Conservation (phyloP, 2,329 filamentous ascomycete genomes). For the Pseudogymnoascus sp. region DNA sequence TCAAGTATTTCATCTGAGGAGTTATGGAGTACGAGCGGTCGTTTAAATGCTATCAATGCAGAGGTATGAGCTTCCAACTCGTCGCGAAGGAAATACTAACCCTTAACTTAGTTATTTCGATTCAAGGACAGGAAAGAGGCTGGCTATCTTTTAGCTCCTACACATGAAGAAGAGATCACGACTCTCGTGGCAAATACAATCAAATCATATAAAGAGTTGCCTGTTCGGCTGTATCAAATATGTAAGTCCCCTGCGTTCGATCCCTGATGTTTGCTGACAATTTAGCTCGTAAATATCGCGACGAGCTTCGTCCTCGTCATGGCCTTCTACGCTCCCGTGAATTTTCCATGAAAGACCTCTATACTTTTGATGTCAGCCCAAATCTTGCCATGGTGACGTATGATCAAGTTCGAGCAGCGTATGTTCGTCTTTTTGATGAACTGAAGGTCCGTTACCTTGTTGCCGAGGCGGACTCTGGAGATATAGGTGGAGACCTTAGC, state of each 20-base stretch:
- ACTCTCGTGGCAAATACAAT: slow-evolving; percentile 63
- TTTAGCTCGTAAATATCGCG: slow-evolving; percentile 80
- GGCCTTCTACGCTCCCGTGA: slow-evolving; percentile 82
- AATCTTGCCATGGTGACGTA: slow-evolving; percentile 75
- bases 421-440: slow-evolving; percentile 70
- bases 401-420: slow-evolving; percentile 61
- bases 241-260: slow-evolving; percentile 41
- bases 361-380: slow-evolving; percentile 74
- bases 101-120: slow-evolving; percentile 60
- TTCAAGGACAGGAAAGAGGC: slow-evolving; percentile 71
- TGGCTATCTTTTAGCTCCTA: slow-evolving; percentile 74
- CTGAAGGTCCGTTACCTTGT: slow-evolving; percentile 76
- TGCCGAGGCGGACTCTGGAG: slow-evolving; percentile 86
- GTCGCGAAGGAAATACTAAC: slow-evolving; percentile 10
- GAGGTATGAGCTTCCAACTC: slow-evolving; percentile 48
- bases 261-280: slow-evolving; percentile 5
- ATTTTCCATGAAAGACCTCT: slow-evolving; percentile 97
- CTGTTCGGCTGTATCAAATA: slow-evolving; percentile 83
- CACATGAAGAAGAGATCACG: slow-evolving; percentile 96
- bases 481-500: slow-evolving; percentile 86
- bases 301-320: slow-evolving; percentile 81
- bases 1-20: slow-evolving; percentile 80
- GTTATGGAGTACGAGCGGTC: slow-evolving; percentile 76
- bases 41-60: slow-evolving; percentile 61
- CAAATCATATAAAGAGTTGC: slow-evolving; percentile 78